A percentile compares a stretch with the other conserved stretches of the same genome.
Conservation (phyloP, 2,329 filamentous ascomycete species). For the Fusarium azukiicola region DNA sequence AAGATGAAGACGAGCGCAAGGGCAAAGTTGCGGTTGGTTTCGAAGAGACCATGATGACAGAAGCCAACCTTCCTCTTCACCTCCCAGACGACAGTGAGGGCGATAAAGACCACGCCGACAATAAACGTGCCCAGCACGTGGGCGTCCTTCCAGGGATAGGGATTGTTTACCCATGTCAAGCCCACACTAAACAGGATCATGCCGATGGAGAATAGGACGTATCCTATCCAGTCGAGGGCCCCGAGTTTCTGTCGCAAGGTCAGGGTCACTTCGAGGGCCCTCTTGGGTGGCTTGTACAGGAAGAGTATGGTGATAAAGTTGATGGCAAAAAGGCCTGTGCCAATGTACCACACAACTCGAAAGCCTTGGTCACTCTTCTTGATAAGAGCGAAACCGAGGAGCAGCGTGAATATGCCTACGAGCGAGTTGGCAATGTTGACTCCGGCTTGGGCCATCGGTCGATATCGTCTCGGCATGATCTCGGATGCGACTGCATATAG, state of each 20-base stretch:
- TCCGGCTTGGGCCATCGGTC: too few species aligned
- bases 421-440: conserved; percentile 57
- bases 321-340: neutral
- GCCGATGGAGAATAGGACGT: conserved; percentile 57
- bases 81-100: conserved; percentile 10
- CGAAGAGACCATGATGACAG: conserved; percentile 64
- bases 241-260: conserved; percentile 54
- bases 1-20: conserved; percentile 61
- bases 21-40: conserved; percentile 59
- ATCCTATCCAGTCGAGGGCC: conserved; percentile 63
- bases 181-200: conserved; percentile 62
- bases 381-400: conserved; percentile 61
- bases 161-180: conserved; percentile 63
- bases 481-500: too few species aligned
- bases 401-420: conserved; percentile 57
- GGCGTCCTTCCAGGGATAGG: conserved; percentile 61
- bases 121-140: conserved; percentile 60
- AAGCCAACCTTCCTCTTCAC: conserved; percentile 60
- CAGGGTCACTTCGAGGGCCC: neutral
- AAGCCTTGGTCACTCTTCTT: neutral
- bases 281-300: neutral
- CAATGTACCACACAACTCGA: conserved; percentile 8
- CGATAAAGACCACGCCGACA: conserved; percentile 53
- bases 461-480: too few species aligned
- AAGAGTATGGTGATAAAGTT: neutral